Percentiles rank a stretch among this genome's conserved stretches.
Evolutionary conservation across 441 rosid genomes (phyloP).

Genomic region (Aquilaria agallochum): DNA sequence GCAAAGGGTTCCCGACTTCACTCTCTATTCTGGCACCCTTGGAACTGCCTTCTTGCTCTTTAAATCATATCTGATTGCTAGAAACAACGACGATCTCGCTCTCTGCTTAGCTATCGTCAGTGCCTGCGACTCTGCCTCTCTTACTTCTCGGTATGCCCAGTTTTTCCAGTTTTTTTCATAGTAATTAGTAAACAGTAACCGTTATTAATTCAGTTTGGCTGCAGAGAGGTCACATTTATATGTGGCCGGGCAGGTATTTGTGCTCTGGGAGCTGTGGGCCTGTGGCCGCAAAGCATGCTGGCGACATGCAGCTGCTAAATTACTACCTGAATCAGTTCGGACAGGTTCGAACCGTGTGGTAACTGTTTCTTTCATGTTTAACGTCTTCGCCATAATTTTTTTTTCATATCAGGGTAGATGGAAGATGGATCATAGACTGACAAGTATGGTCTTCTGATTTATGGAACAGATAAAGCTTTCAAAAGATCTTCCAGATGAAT

Average conservation of each 20-base stretch:
- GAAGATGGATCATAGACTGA: too few species aligned
- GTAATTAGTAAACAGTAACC: background rate
- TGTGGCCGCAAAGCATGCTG: constrained; percentile 42
- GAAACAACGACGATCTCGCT: constrained; percentile 35
- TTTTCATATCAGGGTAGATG: background rate
- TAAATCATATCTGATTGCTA: constrained; percentile 37
- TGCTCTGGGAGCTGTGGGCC: constrained; percentile 56
- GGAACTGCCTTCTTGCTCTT: constrained; percentile 52
- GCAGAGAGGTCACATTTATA: constrained; percentile 43
- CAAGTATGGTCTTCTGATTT: background rate
- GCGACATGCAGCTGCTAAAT: constrained; percentile 25
- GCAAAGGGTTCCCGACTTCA: constrained; percentile 39
- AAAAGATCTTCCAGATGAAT: constrained; percentile 44
- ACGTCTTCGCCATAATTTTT: background rate
- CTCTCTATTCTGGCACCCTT: constrained; percentile 44
- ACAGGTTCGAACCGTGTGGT: constrained; percentile 20
- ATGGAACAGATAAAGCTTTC: constrained; percentile 41
- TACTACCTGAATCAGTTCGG: constrained; percentile 38
- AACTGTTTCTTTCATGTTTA: background rate
- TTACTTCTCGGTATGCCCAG: constrained; percentile 26
- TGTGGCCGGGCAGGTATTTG: constrained; percentile 61
- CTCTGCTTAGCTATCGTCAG: constrained; percentile 45
- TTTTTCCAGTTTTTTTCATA: background rate
- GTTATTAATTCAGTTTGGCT: background rate
- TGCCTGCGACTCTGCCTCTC: constrained; percentile 46